Conservation (phyloP, 331 rosid species). For the Spiraea crenata region DNA sequence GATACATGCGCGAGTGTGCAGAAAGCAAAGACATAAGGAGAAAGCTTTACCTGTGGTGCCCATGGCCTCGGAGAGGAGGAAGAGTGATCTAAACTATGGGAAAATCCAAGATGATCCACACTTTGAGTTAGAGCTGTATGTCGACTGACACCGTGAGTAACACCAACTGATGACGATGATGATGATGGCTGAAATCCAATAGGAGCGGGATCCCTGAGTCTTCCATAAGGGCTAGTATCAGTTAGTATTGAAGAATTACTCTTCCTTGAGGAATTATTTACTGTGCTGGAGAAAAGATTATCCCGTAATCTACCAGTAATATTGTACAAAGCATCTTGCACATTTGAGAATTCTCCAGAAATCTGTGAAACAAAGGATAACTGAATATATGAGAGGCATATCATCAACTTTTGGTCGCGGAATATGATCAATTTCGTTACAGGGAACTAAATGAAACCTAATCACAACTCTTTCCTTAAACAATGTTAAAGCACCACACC, state of each 20-base stretch:
- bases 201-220: constrained; percentile 52
- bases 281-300: constrained; percentile 56
- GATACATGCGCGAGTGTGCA: background rate
- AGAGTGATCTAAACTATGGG: constrained; percentile 60
- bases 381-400: background rate
- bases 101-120: constrained; percentile 48
- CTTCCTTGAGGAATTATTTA: constrained; percentile 57
- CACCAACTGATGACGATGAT: constrained; percentile 28
- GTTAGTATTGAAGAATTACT: constrained; percentile 44
- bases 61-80: constrained; percentile 74
- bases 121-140: constrained; percentile 45
- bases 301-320: constrained; percentile 92
- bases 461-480: background rate
- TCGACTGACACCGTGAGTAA: constrained; percentile 43
- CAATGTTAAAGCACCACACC: constrained; percentile 40
- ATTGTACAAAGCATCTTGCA: constrained; percentile 94
- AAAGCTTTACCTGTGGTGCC: constrained; percentile 42
- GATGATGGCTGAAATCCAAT: constrained; percentile 43
- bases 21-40: constrained; percentile 3
- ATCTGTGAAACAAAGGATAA: constrained; percentile 46
- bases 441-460: background rate
- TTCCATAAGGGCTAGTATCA: constrained; percentile 66
- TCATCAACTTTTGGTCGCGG: background rate
- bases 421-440: background rate
- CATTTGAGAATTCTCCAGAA: constrained; percentile 79